These are phyloP conservation scores for Jamesozyma rosinii DNA, from an alignment of 805 yeast genomes.

Conservation along the genomic window DNA sequence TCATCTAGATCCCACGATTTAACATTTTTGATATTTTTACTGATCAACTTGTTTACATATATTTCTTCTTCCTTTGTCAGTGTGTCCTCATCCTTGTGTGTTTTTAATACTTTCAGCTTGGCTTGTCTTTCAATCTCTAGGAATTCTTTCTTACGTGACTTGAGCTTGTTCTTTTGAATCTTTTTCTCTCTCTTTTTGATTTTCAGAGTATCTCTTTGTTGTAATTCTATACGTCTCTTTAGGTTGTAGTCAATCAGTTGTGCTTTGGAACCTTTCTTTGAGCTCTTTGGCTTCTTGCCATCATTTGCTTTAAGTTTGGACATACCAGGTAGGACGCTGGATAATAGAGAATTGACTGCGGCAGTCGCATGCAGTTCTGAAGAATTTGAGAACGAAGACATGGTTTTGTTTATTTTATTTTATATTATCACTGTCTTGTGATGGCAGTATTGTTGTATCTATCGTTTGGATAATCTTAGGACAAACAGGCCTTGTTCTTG, in stretches of 20 bases:
- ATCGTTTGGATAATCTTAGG: too few species aligned
- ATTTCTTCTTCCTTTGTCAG: constrained; percentile 30
- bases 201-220: constrained; percentile 29
- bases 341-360: constrained; percentile 37
- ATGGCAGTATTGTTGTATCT: too few species aligned
- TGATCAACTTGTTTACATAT: constrained; percentile 30
- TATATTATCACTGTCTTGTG: too few species aligned
- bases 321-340: constrained; percentile 33
- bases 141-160: constrained; percentile 12
- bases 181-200: constrained; percentile 31
- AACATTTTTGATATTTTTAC: constrained; percentile 32
- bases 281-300: constrained; percentile 1
- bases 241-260: constrained; percentile 33
- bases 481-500: too few species aligned
- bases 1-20: constrained; percentile 35
- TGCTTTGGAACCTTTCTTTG: constrained; percentile 27
- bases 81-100: constrained; percentile 26
- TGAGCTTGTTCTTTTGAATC: constrained; percentile 24
- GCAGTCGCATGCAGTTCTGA: constrained; percentile 32
- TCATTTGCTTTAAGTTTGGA: constrained; percentile 10
- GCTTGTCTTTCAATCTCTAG: constrained; percentile 27
- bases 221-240: constrained; percentile 28
- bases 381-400: constrained; percentile 13
- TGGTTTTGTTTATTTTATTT: neutral
- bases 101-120: constrained; percentile 28